A percentile compares a stretch with the other conserved stretches of the same genome.
Conservation (phyloP, 1,284 basidiomycete genomes). For the Puccinia novopanici region DNA sequence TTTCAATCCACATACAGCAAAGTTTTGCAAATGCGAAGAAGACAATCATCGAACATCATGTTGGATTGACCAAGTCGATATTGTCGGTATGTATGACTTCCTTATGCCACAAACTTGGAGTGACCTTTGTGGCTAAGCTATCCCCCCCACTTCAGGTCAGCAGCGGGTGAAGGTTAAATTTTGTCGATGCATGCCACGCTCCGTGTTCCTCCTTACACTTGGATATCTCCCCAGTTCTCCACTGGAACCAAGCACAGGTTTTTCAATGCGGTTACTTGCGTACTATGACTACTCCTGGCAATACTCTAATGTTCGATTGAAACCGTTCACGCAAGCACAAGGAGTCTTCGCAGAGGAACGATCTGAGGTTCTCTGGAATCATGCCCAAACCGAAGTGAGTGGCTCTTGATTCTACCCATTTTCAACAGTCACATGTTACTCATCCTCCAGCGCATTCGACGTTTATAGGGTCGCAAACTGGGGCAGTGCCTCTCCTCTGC, state of each 20-base stretch:
- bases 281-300: conserved; percentile 3
- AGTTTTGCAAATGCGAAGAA: background rate
- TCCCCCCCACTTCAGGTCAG: background rate
- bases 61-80: background rate
- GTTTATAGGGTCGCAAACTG: background rate
- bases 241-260: background rate
- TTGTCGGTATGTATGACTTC: too few relatives aligned
- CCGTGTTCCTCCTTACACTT: background rate
- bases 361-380: background rate
- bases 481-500: background rate
- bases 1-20: background rate
- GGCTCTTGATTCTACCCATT: too few relatives aligned
- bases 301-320: background rate
- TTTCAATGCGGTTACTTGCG: conserved; percentile 2
- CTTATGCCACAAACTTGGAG: too few relatives aligned
- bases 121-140: too few relatives aligned
- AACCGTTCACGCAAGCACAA: background rate
- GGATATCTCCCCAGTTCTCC: background rate
- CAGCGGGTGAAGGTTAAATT: background rate
- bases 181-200: background rate
- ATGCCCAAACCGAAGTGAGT: background rate
- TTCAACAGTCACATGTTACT: too few relatives aligned
- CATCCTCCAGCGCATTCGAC: background rate
- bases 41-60: background rate
- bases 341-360: background rate